These are phyloP conservation scores for Neonectria sp. DNA, from an alignment of 2,329 filamentous ascomycete genomes.

Conservation along the genomic window DNA sequence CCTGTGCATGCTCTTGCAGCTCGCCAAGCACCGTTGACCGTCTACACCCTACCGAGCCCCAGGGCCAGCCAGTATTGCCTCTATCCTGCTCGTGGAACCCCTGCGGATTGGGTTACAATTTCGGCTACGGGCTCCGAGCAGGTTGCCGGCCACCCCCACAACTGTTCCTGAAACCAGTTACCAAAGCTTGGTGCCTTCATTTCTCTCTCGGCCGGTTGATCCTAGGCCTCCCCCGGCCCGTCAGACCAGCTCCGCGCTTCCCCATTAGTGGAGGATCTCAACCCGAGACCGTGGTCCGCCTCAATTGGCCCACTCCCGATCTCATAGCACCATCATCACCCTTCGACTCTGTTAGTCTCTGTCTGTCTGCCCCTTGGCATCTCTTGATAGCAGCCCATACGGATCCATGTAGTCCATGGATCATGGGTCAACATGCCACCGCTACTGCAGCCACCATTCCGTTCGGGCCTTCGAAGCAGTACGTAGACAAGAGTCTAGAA, in stretches of 20 bases:
- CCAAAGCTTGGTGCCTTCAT: slow-evolving; percentile 37
- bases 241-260: slow-evolving; percentile 35
- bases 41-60: not conserved
- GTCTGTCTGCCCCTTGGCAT: slow-evolving; percentile 34
- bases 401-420: slow-evolving; percentile 11
- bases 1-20: slow-evolving; percentile 9
- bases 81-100: slow-evolving; percentile 31
- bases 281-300: slow-evolving; percentile 29
- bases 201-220: slow-evolving; percentile 42
- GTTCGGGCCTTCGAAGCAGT: not conserved
- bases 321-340: slow-evolving; percentile 40
- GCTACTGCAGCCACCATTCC: not conserved
- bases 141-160: slow-evolving; percentile 38
- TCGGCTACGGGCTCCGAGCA: slow-evolving; percentile 40
- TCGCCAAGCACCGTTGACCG: not conserved
- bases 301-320: slow-evolving; percentile 36
- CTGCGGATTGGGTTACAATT: slow-evolving; percentile 39
- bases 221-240: slow-evolving; percentile 38
- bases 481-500: not conserved
- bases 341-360: slow-evolving; percentile 27
- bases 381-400: slow-evolving; percentile 2
- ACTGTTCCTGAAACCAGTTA: slow-evolving; percentile 45
- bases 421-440: slow-evolving; percentile 21
- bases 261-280: slow-evolving; percentile 48
- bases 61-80: not conserved